Conservation (phyloP, 176 grass and related monocot species). For the Triticum timopheevii region DNA sequence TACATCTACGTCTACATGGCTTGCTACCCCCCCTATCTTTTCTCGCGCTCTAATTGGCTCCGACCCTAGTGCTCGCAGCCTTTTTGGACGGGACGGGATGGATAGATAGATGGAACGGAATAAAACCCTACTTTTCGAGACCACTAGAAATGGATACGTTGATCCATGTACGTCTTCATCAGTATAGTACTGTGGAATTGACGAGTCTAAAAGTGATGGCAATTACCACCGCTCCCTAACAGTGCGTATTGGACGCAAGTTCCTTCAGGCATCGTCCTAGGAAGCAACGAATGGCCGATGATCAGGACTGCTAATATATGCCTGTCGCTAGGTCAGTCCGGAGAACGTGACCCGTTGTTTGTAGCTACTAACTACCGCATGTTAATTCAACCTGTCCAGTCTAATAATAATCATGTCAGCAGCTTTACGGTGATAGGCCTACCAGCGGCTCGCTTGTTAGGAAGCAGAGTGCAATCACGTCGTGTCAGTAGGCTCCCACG, state of each 20-base stretch:
- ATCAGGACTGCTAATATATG: not conserved
- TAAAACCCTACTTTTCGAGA: not conserved
- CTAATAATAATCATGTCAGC: not conserved
- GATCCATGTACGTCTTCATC: not conserved
- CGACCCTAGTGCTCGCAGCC: not conserved
- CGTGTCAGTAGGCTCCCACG: not conserved
- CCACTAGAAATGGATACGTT: not conserved
- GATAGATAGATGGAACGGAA: not conserved
- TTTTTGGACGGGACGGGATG: not conserved
- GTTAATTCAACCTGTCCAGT: not conserved
- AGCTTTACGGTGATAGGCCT: slow-evolving; percentile 1
- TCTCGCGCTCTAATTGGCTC: not conserved
- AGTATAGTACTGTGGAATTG: not conserved
- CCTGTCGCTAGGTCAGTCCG: not conserved
- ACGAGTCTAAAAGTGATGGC: not conserved
- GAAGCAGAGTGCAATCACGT: slow-evolving; percentile 18
- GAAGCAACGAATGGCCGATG: not conserved
- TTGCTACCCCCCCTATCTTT: not conserved
- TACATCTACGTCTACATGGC: not conserved
- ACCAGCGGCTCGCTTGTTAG: not conserved
- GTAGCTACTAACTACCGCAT: not conserved
- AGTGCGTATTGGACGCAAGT: not conserved
- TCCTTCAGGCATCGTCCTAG: not conserved
- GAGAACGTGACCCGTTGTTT: not conserved
- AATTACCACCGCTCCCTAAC: not conserved